A percentile compares a stretch with the other conserved stretches of the same genome.
Evolutionary conservation across 148 eudicot genomes (phyloP).

Genomic region (Agrostemma githago): DNA sequence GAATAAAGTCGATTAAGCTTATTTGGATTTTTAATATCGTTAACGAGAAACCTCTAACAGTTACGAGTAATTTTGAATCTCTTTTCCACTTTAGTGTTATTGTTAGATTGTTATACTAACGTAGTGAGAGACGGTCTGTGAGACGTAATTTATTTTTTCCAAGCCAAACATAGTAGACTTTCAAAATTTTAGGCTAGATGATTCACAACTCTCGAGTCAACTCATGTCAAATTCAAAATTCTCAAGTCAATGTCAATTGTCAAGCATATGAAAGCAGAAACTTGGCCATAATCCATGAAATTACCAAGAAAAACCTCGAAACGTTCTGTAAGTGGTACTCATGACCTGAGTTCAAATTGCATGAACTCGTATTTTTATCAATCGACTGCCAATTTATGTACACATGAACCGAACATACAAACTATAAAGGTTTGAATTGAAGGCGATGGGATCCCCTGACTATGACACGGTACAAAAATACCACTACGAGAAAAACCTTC

Average conservation of each 20-base stretch:
- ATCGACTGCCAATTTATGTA: background rate
- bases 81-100: too few relatives aligned
- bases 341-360: too few relatives aligned
- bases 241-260: background rate
- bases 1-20: background rate
- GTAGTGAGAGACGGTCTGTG: too few relatives aligned
- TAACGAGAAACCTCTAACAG: too few relatives aligned
- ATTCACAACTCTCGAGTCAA: background rate
- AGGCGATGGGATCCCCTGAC: background rate
- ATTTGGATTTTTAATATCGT: background rate
- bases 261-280: background rate
- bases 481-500: background rate
- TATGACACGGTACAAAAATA: slow-evolving; percentile 2
- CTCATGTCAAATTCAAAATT: background rate
- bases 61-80: too few relatives aligned
- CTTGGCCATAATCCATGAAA: too few relatives aligned
- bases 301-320: background rate
- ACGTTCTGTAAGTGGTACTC: background rate
- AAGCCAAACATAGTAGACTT: background rate
- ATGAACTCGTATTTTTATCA: too few relatives aligned
- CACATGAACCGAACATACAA: background rate
- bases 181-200: background rate
- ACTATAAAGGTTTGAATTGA: too few relatives aligned
- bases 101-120: too few relatives aligned
- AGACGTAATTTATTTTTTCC: background rate